Base-by-base conservation (phyloP, 2,329 filamentous ascomycete species). In the Ascochyta fabae region DNA sequence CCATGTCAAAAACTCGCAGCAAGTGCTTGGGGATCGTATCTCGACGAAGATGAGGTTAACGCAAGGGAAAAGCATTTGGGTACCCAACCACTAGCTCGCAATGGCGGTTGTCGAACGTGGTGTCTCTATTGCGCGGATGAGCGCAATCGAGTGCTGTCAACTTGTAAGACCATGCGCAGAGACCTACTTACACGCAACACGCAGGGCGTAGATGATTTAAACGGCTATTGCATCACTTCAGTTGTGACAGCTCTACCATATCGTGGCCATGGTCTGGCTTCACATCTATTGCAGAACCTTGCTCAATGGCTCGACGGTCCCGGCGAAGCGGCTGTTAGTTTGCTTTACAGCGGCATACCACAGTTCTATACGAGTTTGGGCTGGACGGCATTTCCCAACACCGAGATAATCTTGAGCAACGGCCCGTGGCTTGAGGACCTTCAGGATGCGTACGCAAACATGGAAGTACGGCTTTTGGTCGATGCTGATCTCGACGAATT, bases 201-300 rank as follows among this genome's bases (percentile, higher is more conserved):
- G 26, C 34, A 24, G 31, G 33, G 10, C 10, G 3, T 6, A 15
- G 19, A 12, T 12, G 26, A 35, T 13, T 2, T 26, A 1, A 13
- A 24, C 23, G 45, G 45, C 1, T 46, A 26, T 24, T 52, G 56
- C 10, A 34, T 56, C 31, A 44, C 27, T 22, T 56, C 52, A 19
- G 44, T 56, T 1, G 49, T 39, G 10, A 56, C 44, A 10, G 23
- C 39, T n/a, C 16, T 40, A 13, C 36, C 43, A 6, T 41, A 47
- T 26, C 47, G 52, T 22, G 52, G 45, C 9, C 52, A 59, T 23
- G 56, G 52, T 15, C 41, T 49, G n/a, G 45, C 52, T 26, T 56
- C 48, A 7, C 4, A 34, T 9, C 34, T 59, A 35, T 44, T 59
- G 6, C 33, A 34, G 2, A 39, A 47, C 16, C 31, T 47, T 16